phyloP scores from a whole-genome alignment of 495 filamentous ascomycete species.

The Daldinia vernicosa region DNA sequence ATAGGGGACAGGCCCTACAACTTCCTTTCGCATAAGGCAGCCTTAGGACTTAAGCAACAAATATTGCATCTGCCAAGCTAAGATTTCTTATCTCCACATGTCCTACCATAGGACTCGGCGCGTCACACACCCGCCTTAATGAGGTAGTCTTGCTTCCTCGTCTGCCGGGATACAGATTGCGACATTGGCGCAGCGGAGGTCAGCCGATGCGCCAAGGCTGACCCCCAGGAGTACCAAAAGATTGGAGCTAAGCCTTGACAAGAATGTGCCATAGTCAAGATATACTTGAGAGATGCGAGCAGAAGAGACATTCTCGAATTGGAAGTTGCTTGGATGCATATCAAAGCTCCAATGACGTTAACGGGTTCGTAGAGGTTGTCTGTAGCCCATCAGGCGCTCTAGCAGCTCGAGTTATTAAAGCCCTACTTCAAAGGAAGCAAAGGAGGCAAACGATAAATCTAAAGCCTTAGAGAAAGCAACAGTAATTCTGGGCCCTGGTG shows the following conservation, averaged over 20 bases:
- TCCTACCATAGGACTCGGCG: constrained; percentile 11
- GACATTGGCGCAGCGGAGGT: constrained; percentile 32
- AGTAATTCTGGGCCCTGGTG: not conserved
- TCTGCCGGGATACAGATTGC: constrained; percentile 32
- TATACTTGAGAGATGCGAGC: constrained; percentile 11
- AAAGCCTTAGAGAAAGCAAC: not conserved
- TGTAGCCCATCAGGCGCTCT: not conserved
- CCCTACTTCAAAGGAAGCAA: not conserved
- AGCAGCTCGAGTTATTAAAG: not conserved
- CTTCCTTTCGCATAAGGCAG: not conserved
- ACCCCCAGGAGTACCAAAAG: constrained; percentile 24
- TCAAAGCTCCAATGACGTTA: not conserved
- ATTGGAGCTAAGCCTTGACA: constrained; percentile 42
- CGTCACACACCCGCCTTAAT: not conserved
- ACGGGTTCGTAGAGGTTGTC: not conserved
- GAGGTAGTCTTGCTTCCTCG: constrained; percentile 2
- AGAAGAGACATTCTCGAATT: constrained; percentile 32
- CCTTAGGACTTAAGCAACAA: constrained; percentile 1
- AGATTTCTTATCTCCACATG: constrained; percentile 28
- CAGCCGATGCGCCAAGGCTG: constrained; percentile 40
- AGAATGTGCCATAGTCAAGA: constrained; percentile 45
- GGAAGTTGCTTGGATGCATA: constrained; percentile 30
- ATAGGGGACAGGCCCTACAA: not conserved
- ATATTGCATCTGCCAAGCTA: constrained; percentile 35
- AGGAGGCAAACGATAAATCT: not conserved